A percentile compares a stretch with the other conserved stretches of the same genome.
These are phyloP conservation scores for Phoenix roebelenii DNA, from an alignment of 176 grass and related monocot species.

Conservation along the genomic window DNA sequence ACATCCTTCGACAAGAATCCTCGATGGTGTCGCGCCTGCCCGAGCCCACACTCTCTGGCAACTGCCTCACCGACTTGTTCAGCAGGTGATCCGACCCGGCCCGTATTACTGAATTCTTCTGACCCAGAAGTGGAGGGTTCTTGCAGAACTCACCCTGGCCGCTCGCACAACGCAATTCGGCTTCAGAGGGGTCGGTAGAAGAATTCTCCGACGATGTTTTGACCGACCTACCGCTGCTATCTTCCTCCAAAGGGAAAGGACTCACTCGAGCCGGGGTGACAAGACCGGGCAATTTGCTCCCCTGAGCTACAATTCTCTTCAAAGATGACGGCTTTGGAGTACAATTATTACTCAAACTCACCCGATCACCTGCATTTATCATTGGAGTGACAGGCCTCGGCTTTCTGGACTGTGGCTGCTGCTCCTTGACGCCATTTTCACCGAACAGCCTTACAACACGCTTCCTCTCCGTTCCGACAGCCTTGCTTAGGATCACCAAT, in stretches of 20 bases:
- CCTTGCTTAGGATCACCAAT: conserved; percentile 15
- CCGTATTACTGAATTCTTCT: conserved; percentile 42
- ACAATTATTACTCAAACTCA: background rate
- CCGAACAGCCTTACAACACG: conserved; percentile 44
- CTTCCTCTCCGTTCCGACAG: conserved; percentile 11
- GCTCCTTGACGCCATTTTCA: conserved; percentile 24
- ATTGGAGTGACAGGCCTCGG: conserved; percentile 27
- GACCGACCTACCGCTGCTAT: background rate
- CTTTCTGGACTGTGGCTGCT: conserved; percentile 4
- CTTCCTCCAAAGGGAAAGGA: conserved; percentile 19
- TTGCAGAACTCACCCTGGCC: conserved; percentile 28
- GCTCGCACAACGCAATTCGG: conserved; percentile 26
- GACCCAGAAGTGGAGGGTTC: conserved; percentile 54
- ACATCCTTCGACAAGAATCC: conserved; percentile 18
- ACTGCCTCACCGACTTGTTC: background rate
- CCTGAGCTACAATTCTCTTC: background rate
- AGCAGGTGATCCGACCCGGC: conserved; percentile 30
- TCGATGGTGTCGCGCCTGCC: background rate
- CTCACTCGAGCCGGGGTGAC: conserved; percentile 34
- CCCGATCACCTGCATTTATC: background rate
- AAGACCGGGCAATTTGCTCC: conserved; percentile 23
- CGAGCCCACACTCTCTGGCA: background rate
- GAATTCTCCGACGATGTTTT: conserved; percentile 32
- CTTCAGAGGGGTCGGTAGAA: conserved; percentile 46
- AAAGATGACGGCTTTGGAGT: background rate